Percentiles rank a stretch among this genome's conserved stretches.
phyloP scores from a whole-genome alignment of 805 yeast species.

The Yamadazyma sp. region DNA sequence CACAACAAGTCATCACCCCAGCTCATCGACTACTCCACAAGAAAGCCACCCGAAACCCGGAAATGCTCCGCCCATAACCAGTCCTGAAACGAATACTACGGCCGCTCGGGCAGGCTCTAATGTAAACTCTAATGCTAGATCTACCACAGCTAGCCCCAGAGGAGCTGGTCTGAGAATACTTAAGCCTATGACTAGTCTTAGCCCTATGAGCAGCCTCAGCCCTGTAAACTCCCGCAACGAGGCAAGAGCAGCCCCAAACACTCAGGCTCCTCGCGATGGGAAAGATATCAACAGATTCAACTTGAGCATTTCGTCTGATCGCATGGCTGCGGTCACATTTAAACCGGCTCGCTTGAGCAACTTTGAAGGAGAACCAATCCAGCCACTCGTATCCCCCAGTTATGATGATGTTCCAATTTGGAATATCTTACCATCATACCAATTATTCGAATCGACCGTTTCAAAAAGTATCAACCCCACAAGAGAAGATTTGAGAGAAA shows the following conservation, averaged over 20 bases:
- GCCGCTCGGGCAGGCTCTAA: too few relatives aligned
- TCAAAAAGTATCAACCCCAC: conserved; percentile 36
- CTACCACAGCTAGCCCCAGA: too few relatives aligned
- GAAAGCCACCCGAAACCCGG: too few relatives aligned
- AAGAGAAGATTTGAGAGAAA: conserved; percentile 26
- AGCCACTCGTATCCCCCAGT: conserved; percentile 16
- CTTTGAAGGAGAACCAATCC: conserved; percentile 2
- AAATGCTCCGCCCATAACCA: too few relatives aligned
- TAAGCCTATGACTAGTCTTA: too few relatives aligned
- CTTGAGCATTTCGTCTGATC: conserved; percentile 1
- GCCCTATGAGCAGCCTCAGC: too few relatives aligned
- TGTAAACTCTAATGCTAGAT: too few relatives aligned
- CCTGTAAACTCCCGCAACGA: too few relatives aligned
- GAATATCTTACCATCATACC: conserved; percentile 43
- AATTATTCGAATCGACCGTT: conserved; percentile 39
- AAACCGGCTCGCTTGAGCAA: not conserved
- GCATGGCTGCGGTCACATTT: conserved; percentile 3
- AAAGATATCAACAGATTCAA: conserved; percentile 7
- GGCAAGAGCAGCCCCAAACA: not conserved
- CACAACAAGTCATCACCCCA: too few relatives aligned
- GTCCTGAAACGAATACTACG: too few relatives aligned
- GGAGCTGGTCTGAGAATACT: too few relatives aligned
- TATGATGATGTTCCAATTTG: conserved; percentile 32
- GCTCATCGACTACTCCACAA: too few relatives aligned
- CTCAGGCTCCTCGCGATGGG: conserved; percentile 1